Evolutionary conservation across 768 basidiomycete genomes (phyloP).

Genomic region (Polyporus arcularius): DNA sequence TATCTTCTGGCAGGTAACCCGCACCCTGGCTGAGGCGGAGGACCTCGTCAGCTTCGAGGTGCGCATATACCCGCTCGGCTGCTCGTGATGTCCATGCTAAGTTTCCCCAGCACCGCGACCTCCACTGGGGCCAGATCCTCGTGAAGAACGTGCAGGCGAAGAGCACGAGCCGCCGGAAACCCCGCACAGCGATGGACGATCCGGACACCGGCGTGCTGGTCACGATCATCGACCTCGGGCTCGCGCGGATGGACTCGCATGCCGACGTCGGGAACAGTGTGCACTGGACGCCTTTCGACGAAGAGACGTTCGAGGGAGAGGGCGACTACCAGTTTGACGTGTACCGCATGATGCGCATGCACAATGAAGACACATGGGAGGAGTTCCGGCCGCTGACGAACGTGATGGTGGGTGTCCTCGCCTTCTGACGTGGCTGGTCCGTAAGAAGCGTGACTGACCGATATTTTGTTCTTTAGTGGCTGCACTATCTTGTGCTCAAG

Average conservation of each 20-base stretch:
- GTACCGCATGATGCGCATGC: constrained; percentile 82
- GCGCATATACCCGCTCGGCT: constrained; percentile 23
- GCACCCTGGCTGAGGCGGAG: constrained; percentile 79
- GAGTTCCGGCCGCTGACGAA: constrained; percentile 82
- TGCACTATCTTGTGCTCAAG: constrained; percentile 81
- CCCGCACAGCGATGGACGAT: constrained; percentile 63
- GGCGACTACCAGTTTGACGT: constrained; percentile 96
- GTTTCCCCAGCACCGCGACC: constrained; percentile 82
- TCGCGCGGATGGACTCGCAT: constrained; percentile 78
- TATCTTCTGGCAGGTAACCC: constrained; percentile 88
- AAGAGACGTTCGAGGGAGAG: constrained; percentile 89
- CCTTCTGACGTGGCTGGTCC: background rate
- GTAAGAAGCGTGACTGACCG: background rate
- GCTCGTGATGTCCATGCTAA: background rate
- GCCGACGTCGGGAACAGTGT: constrained; percentile 46
- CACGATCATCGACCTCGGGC: constrained; percentile 92
- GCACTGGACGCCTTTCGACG: constrained; percentile 83
- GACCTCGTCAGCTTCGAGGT: constrained; percentile 86
- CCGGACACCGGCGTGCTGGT: constrained; percentile 64
- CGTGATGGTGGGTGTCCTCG: constrained; percentile 68
- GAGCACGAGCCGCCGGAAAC: constrained; percentile 23
- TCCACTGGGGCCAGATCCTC: constrained; percentile 98
- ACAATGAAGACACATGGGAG: constrained; percentile 68
- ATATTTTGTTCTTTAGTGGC: constrained; percentile 63
- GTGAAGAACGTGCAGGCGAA: constrained; percentile 54